Evolutionary conservation across 2,329 filamentous ascomycete species (phyloP).

Genomic region (Calycina herbarum): DNA sequence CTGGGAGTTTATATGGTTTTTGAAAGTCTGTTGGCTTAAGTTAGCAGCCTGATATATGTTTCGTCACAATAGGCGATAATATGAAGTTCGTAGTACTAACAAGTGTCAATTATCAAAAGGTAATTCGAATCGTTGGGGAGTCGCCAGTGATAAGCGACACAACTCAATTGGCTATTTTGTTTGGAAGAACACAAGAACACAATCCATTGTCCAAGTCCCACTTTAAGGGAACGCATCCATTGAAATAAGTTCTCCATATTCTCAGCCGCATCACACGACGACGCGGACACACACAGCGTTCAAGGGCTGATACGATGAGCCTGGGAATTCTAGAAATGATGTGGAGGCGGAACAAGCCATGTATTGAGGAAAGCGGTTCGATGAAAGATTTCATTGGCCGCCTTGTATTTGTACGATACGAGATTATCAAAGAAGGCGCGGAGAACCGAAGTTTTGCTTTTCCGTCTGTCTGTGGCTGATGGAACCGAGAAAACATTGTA

Average conservation of each 20-base stretch:
- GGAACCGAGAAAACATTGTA: background rate
- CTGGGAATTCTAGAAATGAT: background rate
- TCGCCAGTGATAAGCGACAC: background rate
- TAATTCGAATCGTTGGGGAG: background rate
- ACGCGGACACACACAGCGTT: background rate
- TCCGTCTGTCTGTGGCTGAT: background rate
- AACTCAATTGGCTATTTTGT: background rate
- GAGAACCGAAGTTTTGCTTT: background rate
- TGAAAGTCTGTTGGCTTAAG: background rate
- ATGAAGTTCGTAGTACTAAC: no score
- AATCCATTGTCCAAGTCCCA: background rate
- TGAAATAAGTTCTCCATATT: constrained; percentile 1
- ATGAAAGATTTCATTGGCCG: background rate
- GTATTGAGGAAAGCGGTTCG: background rate
- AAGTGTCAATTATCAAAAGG: no score
- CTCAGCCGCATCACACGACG: constrained; percentile 2
- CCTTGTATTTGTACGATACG: constrained; percentile 6
- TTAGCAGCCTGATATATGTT: background rate
- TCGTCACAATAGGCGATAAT: no score
- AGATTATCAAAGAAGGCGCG: background rate
- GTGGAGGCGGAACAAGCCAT: background rate
- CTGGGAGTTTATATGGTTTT: no score
- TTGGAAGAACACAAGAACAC: background rate
- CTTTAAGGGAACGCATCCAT: background rate
- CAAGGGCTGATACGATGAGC: background rate